Conservation (phyloP, 371 early-diverging fungal genomes). For the Mortierella sp. region DNA sequence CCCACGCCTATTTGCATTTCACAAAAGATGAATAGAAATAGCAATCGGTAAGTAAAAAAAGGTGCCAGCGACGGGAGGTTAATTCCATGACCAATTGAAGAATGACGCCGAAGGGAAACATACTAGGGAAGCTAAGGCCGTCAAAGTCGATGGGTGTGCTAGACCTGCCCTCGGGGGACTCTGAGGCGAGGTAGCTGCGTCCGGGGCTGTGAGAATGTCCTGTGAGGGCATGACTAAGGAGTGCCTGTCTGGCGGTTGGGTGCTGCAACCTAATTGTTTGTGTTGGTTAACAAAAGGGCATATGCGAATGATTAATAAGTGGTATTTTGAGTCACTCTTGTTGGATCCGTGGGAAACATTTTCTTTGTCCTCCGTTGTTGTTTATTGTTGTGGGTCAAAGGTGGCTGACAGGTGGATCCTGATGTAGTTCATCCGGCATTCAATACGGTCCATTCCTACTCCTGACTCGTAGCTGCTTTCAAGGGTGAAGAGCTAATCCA, state of each 20-base stretch:
- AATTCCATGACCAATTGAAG: not conserved
- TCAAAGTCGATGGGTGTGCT: constrained; percentile 52
- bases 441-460: not conserved
- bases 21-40: not conserved
- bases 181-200: constrained; percentile 38
- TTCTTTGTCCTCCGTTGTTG: not conserved
- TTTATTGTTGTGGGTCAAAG: not conserved
- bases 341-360: constrained; percentile 5
- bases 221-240: constrained; percentile 44
- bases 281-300: not conserved
- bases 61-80: not conserved
- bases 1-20: constrained; percentile 64
- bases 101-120: not conserved
- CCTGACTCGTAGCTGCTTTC: not conserved
- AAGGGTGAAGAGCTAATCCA: not conserved
- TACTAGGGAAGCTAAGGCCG: constrained; percentile 57
- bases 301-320: not conserved
- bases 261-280: constrained; percentile 27
- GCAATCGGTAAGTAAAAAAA: not conserved
- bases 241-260: constrained; percentile 28
- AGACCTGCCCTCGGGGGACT: constrained; percentile 39
- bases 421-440: not conserved
- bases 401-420: not conserved
- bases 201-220: constrained; percentile 40
- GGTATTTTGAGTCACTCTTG: not conserved